These are phyloP conservation scores for Tillandsia leiboldiana DNA, from an alignment of 176 grass and related monocot genomes.

Conservation along the genomic window DNA sequence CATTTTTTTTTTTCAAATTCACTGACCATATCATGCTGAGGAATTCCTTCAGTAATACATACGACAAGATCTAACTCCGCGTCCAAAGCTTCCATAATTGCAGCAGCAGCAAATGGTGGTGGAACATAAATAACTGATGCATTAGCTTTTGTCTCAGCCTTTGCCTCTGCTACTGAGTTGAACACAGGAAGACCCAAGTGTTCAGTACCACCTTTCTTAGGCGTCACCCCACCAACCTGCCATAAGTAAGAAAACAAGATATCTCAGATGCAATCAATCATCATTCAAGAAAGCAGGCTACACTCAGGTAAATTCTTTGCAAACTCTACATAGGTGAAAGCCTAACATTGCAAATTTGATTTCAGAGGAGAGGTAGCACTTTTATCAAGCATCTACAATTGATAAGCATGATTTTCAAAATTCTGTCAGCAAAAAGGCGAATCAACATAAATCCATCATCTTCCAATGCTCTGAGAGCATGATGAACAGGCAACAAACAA, in stretches of 20 bases:
- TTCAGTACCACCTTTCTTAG: conserved; percentile 98
- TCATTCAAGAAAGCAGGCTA: neutral
- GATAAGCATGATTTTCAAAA: no score
- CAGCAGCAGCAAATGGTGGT: conserved; percentile 89
- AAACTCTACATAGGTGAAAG: neutral
- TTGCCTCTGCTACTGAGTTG: conserved; percentile 85
- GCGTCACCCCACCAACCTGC: conserved; percentile 92
- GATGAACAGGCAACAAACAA: no score
- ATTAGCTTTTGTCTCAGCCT: conserved; percentile 96
- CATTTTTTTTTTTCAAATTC: neutral
- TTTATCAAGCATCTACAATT: no score
- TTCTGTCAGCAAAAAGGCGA: no score
- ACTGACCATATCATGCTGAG: conserved; percentile 97
- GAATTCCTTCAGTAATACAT: conserved; percentile 99
- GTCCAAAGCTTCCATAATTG: conserved; percentile 95
- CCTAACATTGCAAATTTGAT: no score
- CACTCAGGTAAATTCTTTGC: neutral
- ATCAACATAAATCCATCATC: no score
- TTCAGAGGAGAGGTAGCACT: no score
- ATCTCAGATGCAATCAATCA: conserved; percentile 3
- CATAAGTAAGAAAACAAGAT: conserved; percentile 2
- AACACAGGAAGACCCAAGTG: conserved; percentile 92
- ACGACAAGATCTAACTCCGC: conserved; percentile 89
- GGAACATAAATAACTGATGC: conserved; percentile 99
- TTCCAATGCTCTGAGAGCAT: no score